A percentile compares a stretch with the other conserved stretches of the same genome.
phyloP scores from a whole-genome alignment of 257 asterid species.

The Penstemon eatonii region DNA sequence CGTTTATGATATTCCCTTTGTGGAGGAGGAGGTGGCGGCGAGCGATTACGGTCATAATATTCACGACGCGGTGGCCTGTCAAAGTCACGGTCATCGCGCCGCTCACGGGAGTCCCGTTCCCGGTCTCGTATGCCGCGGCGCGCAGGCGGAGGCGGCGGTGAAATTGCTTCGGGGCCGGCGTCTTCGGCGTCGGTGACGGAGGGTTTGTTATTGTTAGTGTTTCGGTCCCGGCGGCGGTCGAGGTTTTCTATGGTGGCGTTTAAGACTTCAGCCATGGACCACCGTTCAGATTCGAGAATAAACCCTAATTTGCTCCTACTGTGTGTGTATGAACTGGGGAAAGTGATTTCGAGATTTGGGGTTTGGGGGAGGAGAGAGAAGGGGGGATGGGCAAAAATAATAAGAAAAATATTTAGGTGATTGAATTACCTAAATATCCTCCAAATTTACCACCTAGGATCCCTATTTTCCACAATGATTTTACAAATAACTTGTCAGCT shows the following conservation, averaged over 20 bases:
- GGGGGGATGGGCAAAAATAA: neutral
- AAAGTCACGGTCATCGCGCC: slow-evolving; percentile 74
- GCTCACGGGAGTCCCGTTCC: slow-evolving; percentile 67
- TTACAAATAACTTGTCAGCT: too few relatives aligned
- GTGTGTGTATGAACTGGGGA: neutral
- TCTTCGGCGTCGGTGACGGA: slow-evolving; percentile 41
- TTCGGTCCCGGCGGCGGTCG: slow-evolving; percentile 37
- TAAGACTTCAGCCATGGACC: slow-evolving; percentile 52
- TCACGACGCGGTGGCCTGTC: slow-evolving; percentile 71
- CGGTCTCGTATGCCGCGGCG: slow-evolving; percentile 58
- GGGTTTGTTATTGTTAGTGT: slow-evolving; percentile 33
- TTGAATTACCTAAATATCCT: too few relatives aligned
- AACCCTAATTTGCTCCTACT: slow-evolving; percentile 36
- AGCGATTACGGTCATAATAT: slow-evolving; percentile 69
- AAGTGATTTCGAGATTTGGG: slow-evolving; percentile 30
- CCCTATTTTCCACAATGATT: too few relatives aligned
- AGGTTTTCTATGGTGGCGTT: slow-evolving; percentile 38
- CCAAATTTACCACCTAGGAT: too few relatives aligned
- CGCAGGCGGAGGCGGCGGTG: slow-evolving; percentile 58
- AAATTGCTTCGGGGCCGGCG: slow-evolving; percentile 37
- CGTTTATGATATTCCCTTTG: slow-evolving; percentile 74
- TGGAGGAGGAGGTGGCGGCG: slow-evolving; percentile 75
- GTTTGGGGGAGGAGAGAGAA: neutral
- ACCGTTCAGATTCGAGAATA: slow-evolving; percentile 22
- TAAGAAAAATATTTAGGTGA: too few relatives aligned